phyloP scores from a whole-genome alignment of 345 rosid species.

The Litchi chinensis region DNA sequence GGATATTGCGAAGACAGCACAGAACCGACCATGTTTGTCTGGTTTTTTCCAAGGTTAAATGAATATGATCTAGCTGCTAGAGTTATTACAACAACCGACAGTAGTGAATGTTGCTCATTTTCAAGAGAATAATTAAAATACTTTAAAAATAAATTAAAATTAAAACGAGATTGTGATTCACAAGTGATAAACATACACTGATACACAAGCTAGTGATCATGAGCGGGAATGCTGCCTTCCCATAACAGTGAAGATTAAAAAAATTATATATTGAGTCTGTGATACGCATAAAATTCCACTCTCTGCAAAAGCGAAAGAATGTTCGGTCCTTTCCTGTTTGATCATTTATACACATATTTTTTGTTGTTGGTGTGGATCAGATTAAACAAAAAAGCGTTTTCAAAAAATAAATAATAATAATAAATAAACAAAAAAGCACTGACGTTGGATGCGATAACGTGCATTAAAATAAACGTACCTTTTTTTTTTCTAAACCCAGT shows the following conservation, averaged over 20 bases:
- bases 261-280: not conserved
- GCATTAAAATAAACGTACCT: not conserved
- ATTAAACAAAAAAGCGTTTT: no score
- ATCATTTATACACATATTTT: not conserved
- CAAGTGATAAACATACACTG: not conserved
- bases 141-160: not conserved
- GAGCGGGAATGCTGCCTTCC: not conserved
- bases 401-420: no score
- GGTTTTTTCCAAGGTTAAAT: conserved; percentile 35
- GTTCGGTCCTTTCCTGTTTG: not conserved
- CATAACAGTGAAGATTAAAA: not conserved
- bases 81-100: conserved; percentile 37
- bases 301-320: not conserved
- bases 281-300: not conserved
- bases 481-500: no score
- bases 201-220: not conserved
- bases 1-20: conserved; percentile 18
- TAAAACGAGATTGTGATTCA: conserved; percentile 9
- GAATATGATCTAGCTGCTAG: conserved; percentile 30
- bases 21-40: conserved; percentile 26
- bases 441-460: not conserved
- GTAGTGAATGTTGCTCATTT: conserved; percentile 33
- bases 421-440: not conserved
- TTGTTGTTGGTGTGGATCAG: no score
- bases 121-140: conserved; percentile 1